Evolutionary conservation across 106 monocot genomes (phyloP), one percentile per base, ranked within the genome.

Genomic region (Gastrodia elata): DNA sequence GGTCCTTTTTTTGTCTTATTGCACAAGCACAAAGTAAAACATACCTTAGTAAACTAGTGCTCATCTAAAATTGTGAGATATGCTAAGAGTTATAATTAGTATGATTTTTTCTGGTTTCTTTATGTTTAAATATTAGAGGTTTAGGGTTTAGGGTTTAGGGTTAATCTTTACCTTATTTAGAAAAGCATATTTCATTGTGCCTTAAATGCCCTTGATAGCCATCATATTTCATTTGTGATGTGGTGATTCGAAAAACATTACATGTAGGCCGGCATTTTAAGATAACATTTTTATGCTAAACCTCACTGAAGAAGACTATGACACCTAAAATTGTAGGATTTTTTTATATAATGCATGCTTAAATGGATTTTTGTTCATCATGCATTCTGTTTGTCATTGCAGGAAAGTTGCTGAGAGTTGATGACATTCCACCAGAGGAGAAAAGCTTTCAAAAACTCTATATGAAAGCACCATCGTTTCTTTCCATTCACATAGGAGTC

Each of bases 401-500:
- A 97, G 97, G 86, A 34, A 97, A 93, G 70, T 93, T 97, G 73
- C 49, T 97, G 72, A 86, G 88, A 87, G 59, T 68, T 37, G 84
- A 84, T 71, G 86, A 90, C 41, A 82, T 97, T 82, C 93, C 97
- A 24, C 78, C 88, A 58, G 93, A 81, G 64, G 97, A 97, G 82
- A 88, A 83, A 77, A 93, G 85, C 52, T 97, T 97, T 38, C 92
- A 91, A 76, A 93, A 75, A 65, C 81, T 88, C 15, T 97, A 97
- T 84, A 78, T 83, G 5, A 93, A 97, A 78, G 93, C 97, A 41
- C 97, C 97, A 64, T 97, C 97, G 30, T 97, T 97, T 77, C 88
- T 97, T 71, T 93, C 90, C n/a, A 93, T 97, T 76, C 97, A 97
- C 82, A 88, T 97, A 84, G 97, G 93, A 70, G 89, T 97, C 7